Conservation (phyloP, 192 early-diverging fungal species). For the Coemansia sp. region DNA sequence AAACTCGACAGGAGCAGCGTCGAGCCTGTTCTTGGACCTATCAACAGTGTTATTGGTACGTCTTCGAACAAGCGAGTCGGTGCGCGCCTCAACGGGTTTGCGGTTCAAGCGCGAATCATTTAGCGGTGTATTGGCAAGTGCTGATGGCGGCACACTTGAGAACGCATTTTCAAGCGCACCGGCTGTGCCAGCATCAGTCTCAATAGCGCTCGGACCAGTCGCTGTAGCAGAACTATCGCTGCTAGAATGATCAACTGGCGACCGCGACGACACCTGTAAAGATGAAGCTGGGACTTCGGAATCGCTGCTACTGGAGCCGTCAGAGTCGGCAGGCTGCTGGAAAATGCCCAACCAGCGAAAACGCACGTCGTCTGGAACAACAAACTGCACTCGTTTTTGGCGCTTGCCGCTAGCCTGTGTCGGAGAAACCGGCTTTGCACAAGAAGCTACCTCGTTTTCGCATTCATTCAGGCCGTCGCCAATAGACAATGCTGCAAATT, state of each 20-base stretch:
- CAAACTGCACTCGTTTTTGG: constrained; percentile 38
- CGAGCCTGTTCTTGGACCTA: no score
- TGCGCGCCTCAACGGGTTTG: not conserved
- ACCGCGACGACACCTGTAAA: not conserved
- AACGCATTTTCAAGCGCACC: no score
- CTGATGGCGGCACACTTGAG: not conserved
- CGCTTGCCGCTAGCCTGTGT: not conserved
- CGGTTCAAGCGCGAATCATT: not conserved
- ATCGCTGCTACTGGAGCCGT: not conserved
- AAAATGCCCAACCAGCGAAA: constrained; percentile 52
- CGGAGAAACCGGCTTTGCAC: not conserved
- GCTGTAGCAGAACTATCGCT: not conserved
- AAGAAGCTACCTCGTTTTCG: not conserved
- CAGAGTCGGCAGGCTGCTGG: constrained; percentile 33
- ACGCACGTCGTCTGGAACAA: constrained; percentile 45
- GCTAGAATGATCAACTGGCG: not conserved
- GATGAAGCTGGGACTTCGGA: not conserved
- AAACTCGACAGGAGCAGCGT: no score
- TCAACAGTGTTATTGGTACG: not conserved
- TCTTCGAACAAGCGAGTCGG: not conserved
- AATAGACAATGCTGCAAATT: constrained; percentile 17
- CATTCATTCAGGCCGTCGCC: not conserved
- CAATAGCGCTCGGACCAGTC: not conserved
- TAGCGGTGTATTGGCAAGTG: not conserved
- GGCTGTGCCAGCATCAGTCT: not conserved